Conservation (phyloP, 1,139 yeast species). For the Williopsis jadinii region DNA sequence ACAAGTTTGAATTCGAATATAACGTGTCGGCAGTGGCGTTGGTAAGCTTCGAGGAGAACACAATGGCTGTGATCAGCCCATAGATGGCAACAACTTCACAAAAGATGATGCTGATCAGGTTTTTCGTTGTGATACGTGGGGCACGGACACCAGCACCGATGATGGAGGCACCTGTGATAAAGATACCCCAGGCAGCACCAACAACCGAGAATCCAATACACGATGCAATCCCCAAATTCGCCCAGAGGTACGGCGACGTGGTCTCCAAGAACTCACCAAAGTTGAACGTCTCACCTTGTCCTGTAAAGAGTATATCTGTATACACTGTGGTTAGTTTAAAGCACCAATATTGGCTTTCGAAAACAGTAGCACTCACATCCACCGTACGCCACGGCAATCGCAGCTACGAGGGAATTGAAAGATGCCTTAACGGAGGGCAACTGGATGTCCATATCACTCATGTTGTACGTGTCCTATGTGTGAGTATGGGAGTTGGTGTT, state of each 20-base stretch:
- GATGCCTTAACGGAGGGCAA: slow-evolving; percentile 15
- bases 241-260: slow-evolving; percentile 97
- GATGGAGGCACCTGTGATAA: slow-evolving; percentile 89
- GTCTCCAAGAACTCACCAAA: slow-evolving; percentile 80
- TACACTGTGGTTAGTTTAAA: slow-evolving; percentile 1
- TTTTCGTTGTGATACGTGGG: slow-evolving; percentile 95
- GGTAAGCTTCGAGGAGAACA: slow-evolving; percentile 85
- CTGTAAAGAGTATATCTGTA: slow-evolving; percentile 75
- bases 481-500: background rate
- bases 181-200: slow-evolving; percentile 99
- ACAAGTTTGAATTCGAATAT: slow-evolving; percentile 76
- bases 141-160: slow-evolving; percentile 98
- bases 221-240: slow-evolving; percentile 80
- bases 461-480: background rate
- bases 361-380: slow-evolving; percentile 22
- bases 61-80: slow-evolving; percentile 97
- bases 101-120: slow-evolving; percentile 91
- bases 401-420: slow-evolving; percentile 14
- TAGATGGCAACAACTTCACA: slow-evolving; percentile 99
- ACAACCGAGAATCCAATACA: slow-evolving; percentile 94
- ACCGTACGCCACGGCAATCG: slow-evolving; percentile 22
- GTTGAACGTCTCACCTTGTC: slow-evolving; percentile 85
- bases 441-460: slow-evolving; percentile 1
- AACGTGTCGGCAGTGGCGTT: slow-evolving; percentile 55
- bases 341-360: background rate